phyloP scores from a whole-genome alignment of 176 grass and related monocot species.

The Rhynchospora breviuscula region DNA sequence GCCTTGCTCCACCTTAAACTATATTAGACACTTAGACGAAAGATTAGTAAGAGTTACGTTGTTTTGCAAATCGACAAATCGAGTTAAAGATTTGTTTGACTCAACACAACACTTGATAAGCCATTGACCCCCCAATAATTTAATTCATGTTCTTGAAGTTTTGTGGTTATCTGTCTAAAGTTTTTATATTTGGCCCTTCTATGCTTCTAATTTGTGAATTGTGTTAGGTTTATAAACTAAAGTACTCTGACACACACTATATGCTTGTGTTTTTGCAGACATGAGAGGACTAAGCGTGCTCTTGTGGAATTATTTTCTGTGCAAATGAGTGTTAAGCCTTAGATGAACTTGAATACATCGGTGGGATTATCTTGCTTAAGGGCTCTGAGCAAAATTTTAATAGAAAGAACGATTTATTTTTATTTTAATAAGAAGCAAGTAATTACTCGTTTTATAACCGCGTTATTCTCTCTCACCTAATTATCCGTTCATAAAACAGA shows the following conservation, averaged over 20 bases:
- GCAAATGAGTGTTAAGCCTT: neutral
- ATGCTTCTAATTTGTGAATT: neutral
- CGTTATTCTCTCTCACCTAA: too few relatives aligned
- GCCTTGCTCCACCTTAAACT: too few relatives aligned
- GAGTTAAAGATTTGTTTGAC: too few relatives aligned
- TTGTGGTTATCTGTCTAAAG: neutral
- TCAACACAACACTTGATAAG: neutral
- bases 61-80: too few relatives aligned
- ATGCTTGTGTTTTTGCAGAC: neutral
- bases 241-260: neutral
- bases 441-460: too few relatives aligned
- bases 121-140: neutral
- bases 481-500: too few relatives aligned
- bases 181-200: neutral
- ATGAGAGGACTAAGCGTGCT: neutral
- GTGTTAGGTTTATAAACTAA: neutral
- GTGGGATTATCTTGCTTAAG: neutral
- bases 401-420: too few relatives aligned
- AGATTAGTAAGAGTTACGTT: too few relatives aligned
- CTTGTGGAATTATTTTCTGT: neutral
- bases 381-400: neutral
- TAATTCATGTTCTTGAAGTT: neutral
- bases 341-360: neutral
- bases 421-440: too few relatives aligned
- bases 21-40: too few relatives aligned